phyloP scores from a whole-genome alignment of 192 early-diverging fungal genomes.

The Mortierella hygrophila region DNA sequence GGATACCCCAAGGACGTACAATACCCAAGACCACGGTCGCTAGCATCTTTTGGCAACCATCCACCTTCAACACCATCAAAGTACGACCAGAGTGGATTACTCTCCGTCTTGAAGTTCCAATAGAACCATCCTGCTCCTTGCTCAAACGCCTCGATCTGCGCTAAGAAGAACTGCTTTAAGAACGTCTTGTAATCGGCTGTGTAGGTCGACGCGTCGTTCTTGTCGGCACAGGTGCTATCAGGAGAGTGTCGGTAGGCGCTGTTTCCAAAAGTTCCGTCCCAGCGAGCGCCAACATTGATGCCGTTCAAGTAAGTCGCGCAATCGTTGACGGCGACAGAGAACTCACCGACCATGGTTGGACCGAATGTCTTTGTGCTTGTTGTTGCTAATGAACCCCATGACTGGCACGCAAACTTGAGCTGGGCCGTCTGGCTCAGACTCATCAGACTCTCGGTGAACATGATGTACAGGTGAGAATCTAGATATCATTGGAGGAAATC shows the following conservation, averaged over 20 bases:
- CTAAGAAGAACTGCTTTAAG: conserved; percentile 62
- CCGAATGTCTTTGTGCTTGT: conserved; percentile 52
- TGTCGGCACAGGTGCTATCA: conserved; percentile 66
- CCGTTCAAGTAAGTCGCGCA: conserved; percentile 83
- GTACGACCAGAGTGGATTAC: conserved; percentile 81
- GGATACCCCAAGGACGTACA: conserved; percentile 18
- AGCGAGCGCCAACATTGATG: conserved; percentile 65
- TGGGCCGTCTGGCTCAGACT: conserved; percentile 33
- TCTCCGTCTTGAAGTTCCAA: conserved; percentile 81
- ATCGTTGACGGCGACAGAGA: conserved; percentile 77
- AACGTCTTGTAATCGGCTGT: conserved; percentile 59
- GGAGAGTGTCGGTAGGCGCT: conserved; percentile 55
- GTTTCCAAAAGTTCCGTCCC: conserved; percentile 69
- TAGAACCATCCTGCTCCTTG: conserved; percentile 74
- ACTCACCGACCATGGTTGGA: conserved; percentile 80
- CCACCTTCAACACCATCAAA: conserved; percentile 73
- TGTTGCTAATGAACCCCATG: conserved; percentile 27
- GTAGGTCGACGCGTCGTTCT: conserved; percentile 62
- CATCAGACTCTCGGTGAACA: conserved; percentile 59
- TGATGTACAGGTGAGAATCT: conserved; percentile 65
- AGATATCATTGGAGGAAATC: not conserved
- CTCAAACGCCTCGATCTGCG: conserved; percentile 77
- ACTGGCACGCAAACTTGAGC: conserved; percentile 40
- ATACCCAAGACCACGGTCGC: conserved; percentile 37
- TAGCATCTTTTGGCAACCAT: conserved; percentile 72